Base-by-base conservation (phyloP, 2,329 filamentous ascomycete genomes). In the Didymella keratinophila region DNA sequence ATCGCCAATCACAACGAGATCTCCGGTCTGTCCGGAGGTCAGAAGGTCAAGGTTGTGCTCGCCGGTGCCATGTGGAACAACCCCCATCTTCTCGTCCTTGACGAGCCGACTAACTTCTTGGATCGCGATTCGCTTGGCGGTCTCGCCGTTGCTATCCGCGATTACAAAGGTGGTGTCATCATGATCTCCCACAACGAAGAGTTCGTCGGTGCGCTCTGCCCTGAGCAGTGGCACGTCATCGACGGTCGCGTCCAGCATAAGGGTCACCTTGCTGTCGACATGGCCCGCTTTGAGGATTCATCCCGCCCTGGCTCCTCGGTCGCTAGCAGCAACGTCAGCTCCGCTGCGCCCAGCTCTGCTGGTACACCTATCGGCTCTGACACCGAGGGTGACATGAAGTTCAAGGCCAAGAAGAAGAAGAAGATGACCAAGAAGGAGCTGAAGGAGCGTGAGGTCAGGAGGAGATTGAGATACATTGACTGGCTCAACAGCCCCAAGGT, bases 111-210 rank as follows among this genome's bases (percentile, higher is more conserved):
- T 77, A 99, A 99, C 83, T 99, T 97, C 86, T 88, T 99, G 83
- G 95, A 99, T 76, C 93, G 95, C 70, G 95, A 99, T 81, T 97
- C 93, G 16, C 89, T 99, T 18, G 96, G 95, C 74, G 95, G 94
- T 78, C 86, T 99, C 54, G 93, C 95, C n/a, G 93, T 97, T 39
- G 95, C 95, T 66, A 98, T 99, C 72, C 92, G 93, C 68, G 95
- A 98, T 75, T 99, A 96, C 87, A 96, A 93, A 83, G 95, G 95
- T 67, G 95, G 95, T 78, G 95, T 99, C 2, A 93, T 99, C 65
- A 96, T 99, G 89, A 99, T 99, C 79, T 97, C 93, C 62, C 95
- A 99, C 82, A 98, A 99, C 86, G 93, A 98, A 76, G 95, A 99
- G 78, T 99, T 99, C 72, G 93, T 99, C 50, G 93, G 94, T 59